Evolutionary conservation across 208 protist species (phyloP).

Genomic region (Angomonas ambiguus): DNA sequence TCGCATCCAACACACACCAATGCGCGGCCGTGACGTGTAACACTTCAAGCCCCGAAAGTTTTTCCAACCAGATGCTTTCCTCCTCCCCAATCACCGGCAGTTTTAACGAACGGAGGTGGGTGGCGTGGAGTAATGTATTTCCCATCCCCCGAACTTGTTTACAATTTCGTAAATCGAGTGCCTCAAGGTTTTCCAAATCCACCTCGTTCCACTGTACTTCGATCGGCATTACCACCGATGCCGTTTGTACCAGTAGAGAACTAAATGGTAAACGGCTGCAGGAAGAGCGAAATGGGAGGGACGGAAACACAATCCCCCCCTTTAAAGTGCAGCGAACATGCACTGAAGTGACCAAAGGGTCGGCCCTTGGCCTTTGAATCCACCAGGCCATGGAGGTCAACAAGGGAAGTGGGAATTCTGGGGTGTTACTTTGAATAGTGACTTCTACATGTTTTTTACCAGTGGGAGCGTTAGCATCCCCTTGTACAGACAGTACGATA

Average conservation of each 20-base stretch:
- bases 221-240: not conserved
- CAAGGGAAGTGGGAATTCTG: not conserved
- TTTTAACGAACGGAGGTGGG: not conserved
- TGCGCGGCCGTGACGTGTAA: not conserved
- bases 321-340: not conserved
- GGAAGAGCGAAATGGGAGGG: not conserved
- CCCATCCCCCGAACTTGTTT: not conserved
- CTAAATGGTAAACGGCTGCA: not conserved
- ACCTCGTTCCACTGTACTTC: not conserved
- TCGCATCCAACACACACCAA: not conserved
- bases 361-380: not conserved
- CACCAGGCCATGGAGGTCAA: not conserved
- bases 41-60: not conserved
- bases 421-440: not conserved
- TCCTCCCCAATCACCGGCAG: not conserved
- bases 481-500: not conserved
- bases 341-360: not conserved
- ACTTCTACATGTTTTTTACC: not conserved
- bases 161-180: not conserved
- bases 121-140: not conserved
- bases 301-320: not conserved
- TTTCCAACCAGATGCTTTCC: not conserved
- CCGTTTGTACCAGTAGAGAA: not conserved
- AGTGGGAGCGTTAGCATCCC: not conserved
- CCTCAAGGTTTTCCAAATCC: not conserved